Percentiles rank a stretch among this genome's conserved stretches.
Evolutionary conservation across 345 rosid species (phyloP).

Genomic region (Firmiana major): DNA sequence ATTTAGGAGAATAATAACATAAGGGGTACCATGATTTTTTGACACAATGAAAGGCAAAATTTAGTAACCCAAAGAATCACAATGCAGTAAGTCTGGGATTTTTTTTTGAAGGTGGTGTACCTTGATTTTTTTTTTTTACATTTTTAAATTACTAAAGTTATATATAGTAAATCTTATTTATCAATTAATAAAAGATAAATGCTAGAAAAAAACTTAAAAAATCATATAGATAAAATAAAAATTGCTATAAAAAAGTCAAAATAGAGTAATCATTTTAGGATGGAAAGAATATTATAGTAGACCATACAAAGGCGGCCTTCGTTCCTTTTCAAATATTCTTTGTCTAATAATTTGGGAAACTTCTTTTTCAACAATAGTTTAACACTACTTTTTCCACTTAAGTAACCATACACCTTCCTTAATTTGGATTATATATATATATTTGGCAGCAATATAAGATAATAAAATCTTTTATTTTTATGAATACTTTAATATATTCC

Average conservation of each 20-base stretch:
- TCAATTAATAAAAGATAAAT: background rate
- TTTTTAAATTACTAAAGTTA: background rate
- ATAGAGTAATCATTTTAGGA: background rate
- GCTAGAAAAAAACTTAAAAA: background rate
- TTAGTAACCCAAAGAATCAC: background rate
- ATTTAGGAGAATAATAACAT: background rate
- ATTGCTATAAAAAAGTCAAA: background rate
- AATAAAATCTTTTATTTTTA: too few species aligned
- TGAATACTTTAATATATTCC: too few species aligned
- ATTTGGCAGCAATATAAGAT: too few species aligned
- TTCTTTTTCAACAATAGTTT: conserved; percentile 5
- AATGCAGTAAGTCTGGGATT: background rate
- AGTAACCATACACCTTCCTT: background rate
- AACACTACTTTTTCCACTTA: background rate
- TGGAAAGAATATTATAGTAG: background rate
- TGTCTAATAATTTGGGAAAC: background rate
- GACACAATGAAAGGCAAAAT: background rate
- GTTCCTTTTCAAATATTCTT: background rate
- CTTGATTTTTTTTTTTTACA: background rate
- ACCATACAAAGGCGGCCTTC: background rate
- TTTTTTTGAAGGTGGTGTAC: background rate
- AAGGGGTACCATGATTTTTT: background rate
- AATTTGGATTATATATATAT: background rate
- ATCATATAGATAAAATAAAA: background rate
- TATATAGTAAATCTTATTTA: background rate